Percentiles rank a stretch among this genome's conserved stretches.
Evolutionary conservation across 1,139 yeast genomes (phyloP).

Genomic region (Geotrichum citri-aurantii): DNA sequence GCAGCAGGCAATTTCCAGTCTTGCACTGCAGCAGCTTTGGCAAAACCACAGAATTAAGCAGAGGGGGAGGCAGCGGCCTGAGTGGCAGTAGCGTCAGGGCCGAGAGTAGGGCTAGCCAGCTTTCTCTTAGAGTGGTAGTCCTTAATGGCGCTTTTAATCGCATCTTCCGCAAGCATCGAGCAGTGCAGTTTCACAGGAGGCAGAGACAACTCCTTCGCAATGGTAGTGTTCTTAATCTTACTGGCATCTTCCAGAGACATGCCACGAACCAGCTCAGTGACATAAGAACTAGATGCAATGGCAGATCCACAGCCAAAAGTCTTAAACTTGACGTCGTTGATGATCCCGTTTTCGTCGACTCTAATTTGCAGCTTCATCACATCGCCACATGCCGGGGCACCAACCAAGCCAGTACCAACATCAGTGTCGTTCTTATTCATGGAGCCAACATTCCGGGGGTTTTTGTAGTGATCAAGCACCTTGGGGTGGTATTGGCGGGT

Average conservation of each 20-base stretch:
- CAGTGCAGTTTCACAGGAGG: conserved; percentile 98
- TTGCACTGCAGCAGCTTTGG: not conserved
- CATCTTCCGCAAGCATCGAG: conserved; percentile 98
- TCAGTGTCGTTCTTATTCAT: conserved; percentile 66
- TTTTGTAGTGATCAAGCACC: conserved; percentile 83
- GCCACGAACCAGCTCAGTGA: conserved; percentile 93
- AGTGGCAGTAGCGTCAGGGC: conserved; percentile 25
- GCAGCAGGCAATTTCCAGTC: not conserved
- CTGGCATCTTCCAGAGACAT: conserved; percentile 93
- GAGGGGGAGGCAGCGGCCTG: not conserved
- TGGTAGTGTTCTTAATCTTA: conserved; percentile 80
- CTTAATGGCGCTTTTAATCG: conserved; percentile 93
- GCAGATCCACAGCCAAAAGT: conserved; percentile 99
- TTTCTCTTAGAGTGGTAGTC: conserved; percentile 74
- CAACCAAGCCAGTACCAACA: conserved; percentile 95
- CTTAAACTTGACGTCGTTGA: conserved; percentile 93
- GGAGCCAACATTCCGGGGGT: conserved; percentile 95
- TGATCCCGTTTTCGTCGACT: conserved; percentile 86
- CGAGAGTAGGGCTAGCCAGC: conserved; percentile 33
- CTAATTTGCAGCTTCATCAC: conserved; percentile 96
- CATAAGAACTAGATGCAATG: conserved; percentile 90
- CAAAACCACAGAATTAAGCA: not conserved
- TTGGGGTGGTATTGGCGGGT: conserved; percentile 33
- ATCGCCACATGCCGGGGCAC: conserved; percentile 99
- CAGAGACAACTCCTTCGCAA: conserved; percentile 85